A percentile compares a stretch with the other conserved stretches of the same genome.
Conservation (phyloP, 176 grass and related monocot genomes). For the Aegilops sharonensis region DNA sequence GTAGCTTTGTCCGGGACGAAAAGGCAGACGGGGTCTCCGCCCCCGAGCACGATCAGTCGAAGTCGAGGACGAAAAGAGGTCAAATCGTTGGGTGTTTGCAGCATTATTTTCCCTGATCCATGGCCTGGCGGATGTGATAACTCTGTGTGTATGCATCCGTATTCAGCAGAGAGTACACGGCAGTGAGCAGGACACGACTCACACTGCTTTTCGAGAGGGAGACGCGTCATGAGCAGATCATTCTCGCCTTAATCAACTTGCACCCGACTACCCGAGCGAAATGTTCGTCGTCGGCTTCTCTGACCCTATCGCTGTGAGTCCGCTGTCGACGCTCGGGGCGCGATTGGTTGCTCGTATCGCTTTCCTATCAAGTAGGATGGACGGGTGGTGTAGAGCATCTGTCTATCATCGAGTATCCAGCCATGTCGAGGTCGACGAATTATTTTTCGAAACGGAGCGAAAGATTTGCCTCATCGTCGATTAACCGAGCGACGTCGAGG, state of each 20-base stretch:
- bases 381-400: not conserved
- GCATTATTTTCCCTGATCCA: not conserved
- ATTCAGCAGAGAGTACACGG: not conserved
- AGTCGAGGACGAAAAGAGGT: not conserved
- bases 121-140: not conserved
- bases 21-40: not conserved
- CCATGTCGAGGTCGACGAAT: not conserved
- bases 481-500: not conserved
- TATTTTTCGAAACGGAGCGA: not conserved
- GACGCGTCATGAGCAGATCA: not conserved
- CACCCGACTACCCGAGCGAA: not conserved
- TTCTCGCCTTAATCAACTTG: not conserved
- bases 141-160: not conserved
- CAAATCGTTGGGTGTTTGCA: not conserved
- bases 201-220: not conserved
- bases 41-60: not conserved
- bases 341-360: not conserved
- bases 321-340: not conserved
- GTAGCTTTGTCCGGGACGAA: not conserved
- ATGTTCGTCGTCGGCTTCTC: constrained; percentile 12
- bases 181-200: not conserved
- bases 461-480: too few relatives aligned
- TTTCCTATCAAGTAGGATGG: not conserved
- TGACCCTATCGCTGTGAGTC: not conserved
- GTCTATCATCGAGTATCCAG: not conserved